These are phyloP conservation scores for Kwoniella dendrophila DNA, from an alignment of 768 basidiomycete genomes.

Conservation along the genomic window DNA sequence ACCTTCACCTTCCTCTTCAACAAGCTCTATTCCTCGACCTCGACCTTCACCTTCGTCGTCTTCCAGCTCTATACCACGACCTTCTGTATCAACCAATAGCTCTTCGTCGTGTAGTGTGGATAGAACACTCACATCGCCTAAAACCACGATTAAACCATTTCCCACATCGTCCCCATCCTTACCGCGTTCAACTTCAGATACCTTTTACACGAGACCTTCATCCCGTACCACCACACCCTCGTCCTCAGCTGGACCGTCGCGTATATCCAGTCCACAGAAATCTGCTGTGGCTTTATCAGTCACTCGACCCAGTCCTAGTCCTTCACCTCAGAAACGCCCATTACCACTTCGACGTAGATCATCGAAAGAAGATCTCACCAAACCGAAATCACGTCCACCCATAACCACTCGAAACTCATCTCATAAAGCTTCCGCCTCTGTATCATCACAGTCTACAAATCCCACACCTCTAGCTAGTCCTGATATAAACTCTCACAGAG, in stretches of 20 bases:
- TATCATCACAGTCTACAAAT: constrained; percentile 7
- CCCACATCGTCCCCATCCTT: constrained; percentile 3
- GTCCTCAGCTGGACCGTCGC: constrained; percentile 15
- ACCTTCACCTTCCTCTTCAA: not conserved
- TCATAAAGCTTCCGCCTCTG: constrained; percentile 2
- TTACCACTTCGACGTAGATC: constrained; percentile 17
- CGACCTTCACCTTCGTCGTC: not conserved
- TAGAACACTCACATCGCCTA: constrained; percentile 3
- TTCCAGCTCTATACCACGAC: constrained; percentile 1
- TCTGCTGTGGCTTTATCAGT: constrained; percentile 3
- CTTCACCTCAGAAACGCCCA: constrained; percentile 2
- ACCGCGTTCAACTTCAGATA: constrained; percentile 16
- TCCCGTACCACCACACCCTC: not conserved
- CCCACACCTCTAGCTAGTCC: not conserved
- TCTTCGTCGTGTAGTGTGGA: not conserved
- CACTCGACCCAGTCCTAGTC: constrained; percentile 12
- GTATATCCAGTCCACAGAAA: constrained; percentile 8
- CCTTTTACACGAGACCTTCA: not conserved
- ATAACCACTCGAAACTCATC: constrained; percentile 21
- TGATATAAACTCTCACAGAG: not conserved
- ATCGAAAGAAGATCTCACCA: constrained; percentile 15
- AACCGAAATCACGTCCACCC: not conserved
- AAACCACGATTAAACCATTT: constrained; percentile 1
- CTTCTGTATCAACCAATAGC: not conserved
- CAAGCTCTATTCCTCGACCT: constrained; percentile 1